Base-by-base conservation (phyloP, 306 rosid species). In the Elaeagnus macrophylla region DNA sequence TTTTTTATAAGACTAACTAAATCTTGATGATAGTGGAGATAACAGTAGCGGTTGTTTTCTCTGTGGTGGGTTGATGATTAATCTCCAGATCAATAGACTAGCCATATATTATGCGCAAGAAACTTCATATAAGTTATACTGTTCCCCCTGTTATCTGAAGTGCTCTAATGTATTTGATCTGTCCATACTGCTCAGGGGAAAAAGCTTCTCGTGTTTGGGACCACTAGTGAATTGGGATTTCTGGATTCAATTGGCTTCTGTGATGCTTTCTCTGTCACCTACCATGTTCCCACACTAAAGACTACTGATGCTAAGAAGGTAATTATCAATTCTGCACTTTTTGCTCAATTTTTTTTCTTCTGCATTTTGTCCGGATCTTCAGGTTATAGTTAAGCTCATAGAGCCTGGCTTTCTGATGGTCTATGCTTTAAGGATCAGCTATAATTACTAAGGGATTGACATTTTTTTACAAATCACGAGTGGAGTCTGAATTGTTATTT, bases 201-300 rank as follows among this genome's bases (percentile, higher is more conserved):
- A 77, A 93, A 87, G 61, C 96, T 93, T 70, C 72, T 87, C 78
- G 95, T 87, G 53, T 60, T 93, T 58, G 95, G 95, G 49, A 93
- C 99, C 9, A 87, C 96, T 16, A 84, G 99, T 75, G 95, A 93
- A 77, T 67, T 84, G 55, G 75, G 64, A 70, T 93, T 93, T 79
- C 67, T 93, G 78, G 94, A 87, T 57, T 77, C 89, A 0, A 62
- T 93, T 69, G 95, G 99, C 57, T 64, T 87, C 72, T 75, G 78
- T 66, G 81, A 80, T 66, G 69, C 89, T 39, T 93, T 93, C 75
- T 75, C 94, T 7, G 85, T 82, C 70, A 78, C 89, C 41, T 87
- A 84, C 80, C 75, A 79, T 62, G 77, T 87, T 68, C 99, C 99
- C 40, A 76, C 78, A 19, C 74, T 93, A 74, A 80, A 62, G 68